Base-by-base conservation (phyloP, 106 monocot species). In the Dendrobium catenatum region DNA sequence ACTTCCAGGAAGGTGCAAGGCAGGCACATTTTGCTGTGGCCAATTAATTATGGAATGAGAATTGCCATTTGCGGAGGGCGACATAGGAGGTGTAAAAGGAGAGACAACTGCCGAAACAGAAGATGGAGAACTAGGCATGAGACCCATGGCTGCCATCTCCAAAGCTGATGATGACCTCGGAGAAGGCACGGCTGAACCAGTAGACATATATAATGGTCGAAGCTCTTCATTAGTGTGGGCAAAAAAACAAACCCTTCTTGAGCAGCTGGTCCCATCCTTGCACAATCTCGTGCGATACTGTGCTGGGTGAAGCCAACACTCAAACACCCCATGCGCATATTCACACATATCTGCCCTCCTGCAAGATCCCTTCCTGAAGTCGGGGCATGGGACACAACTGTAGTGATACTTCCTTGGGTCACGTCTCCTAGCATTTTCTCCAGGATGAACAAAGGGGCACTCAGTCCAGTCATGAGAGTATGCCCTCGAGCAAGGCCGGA, bases 21-120 rank as follows among this genome's bases (percentile, higher is more conserved):
- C 64, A 5, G 90, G 90, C 27, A 87, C 80, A 7, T 85, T 87
- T 0, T 85, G 83, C 85, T 90, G 90, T 26, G 87, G 72, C 87
- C 88, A 90, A 24, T 37, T 77, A 46, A 83, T 10, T 1, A 61
- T 46, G 75, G 77, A 76, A 67, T 79, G 86, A 4, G 68, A 67
- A 48, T 80, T 79, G 11, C 85, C 73, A 44, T 77, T 83, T 20
- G 76, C 22, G 1, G 85, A 80, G 1, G 85, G 81, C 4, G 87
- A 84, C 74, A 87, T 75, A 29, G 89, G 73, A 51, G 87, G 77
- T n/a, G 89, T 85, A 70, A 86, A 78, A 13, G 84, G 83, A 41
- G 67, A 76, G 79, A 86, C 78, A 16, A 82, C 82, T 40, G 79
- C 82, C 9, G 77, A 78, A 78, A 55, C 55, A 48, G 76, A 47